A percentile compares a stretch with the other conserved stretches of the same genome.
These are phyloP conservation scores for Candida tibetensis DNA, from an alignment of 805 yeast genomes.

Conservation along the genomic window DNA sequence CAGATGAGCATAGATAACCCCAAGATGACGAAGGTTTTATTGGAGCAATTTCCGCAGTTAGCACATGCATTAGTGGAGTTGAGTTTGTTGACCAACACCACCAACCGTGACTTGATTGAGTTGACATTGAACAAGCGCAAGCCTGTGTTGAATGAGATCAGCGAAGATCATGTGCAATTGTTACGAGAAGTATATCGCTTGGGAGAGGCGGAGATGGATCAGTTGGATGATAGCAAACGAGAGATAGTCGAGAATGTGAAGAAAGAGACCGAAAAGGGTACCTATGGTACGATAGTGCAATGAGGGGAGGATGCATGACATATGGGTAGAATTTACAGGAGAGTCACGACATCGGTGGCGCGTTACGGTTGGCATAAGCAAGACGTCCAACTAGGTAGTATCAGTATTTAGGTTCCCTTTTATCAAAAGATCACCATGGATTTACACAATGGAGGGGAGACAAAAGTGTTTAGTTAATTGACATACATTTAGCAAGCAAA, in stretches of 20 bases:
- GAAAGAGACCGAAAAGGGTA: slow-evolving; percentile 21
- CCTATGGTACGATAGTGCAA: slow-evolving; percentile 15
- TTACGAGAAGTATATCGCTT: slow-evolving; percentile 28
- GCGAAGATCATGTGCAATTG: slow-evolving; percentile 32
- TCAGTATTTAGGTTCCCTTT: too few species aligned
- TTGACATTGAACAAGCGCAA: slow-evolving; percentile 34
- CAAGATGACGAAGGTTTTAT: slow-evolving; percentile 53
- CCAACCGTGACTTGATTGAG: slow-evolving; percentile 36
- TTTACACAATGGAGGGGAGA: too few species aligned
- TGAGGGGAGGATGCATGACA: too few species aligned
- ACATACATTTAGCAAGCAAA: too few species aligned
- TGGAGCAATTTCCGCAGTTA: slow-evolving; percentile 75
- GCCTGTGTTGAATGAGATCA: slow-evolving; percentile 27
- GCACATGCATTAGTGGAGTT: slow-evolving; percentile 80
- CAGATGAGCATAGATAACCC: slow-evolving; percentile 57
- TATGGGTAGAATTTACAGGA: too few species aligned
- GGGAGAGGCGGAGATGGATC: slow-evolving; percentile 27
- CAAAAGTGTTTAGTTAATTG: too few species aligned
- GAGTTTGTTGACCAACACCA: slow-evolving; percentile 36
- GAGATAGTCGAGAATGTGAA: slow-evolving; percentile 15
- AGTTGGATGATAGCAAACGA: slow-evolving; percentile 22
- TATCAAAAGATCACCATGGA: too few species aligned
- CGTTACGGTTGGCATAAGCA: too few species aligned
- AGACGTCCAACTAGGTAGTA: too few species aligned
- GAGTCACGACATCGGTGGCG: too few species aligned